Evolutionary conservation across 495 filamentous ascomycete genomes (phyloP), one percentile per base, ranked within the genome.

Genomic region (Polyplosphaeria fusca): DNA sequence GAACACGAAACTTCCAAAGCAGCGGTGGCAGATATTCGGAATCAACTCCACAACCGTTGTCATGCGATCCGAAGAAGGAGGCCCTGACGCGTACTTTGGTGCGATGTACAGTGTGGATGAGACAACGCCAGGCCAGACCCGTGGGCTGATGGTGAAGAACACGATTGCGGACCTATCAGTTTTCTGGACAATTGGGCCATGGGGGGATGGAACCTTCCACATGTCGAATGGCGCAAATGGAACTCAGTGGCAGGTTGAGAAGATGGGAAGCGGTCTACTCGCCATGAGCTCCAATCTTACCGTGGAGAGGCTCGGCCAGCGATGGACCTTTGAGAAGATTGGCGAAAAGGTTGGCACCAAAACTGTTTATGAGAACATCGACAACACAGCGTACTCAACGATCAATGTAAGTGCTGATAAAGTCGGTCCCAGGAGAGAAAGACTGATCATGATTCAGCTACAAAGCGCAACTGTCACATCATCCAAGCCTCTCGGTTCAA

Each of bases 141-240:
- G 23, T n/a, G 38, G 41, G 4, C 18, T 13, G 22, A 53, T 63
- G 53, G 23, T 42, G 0, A 40, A 38, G 19, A 16, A 38, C 14
- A 48, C 27, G 23, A 2, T 57, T n/a, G 26, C 53, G 3, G 53
- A 63, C 42, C 25, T 47, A 16, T 42, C 47, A 12, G 38, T 63
- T 14, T 58, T 40, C 43, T 63, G 60, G 60, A 44, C 42, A 18
- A 19, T 58, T 9, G 27, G 13, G 3, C 53, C 60, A 18, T 63
- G 60, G 53, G 54, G 47, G 20, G 60, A 63, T 27, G 53, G 60
- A 5, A 58, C 60, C 2, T 63, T 53, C 28, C 58, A 37, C 48
- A 20, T 63, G 2, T 44, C 42, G 16, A 63, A 63, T 39, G 24
- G 16, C 2, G 41, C 37, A 25, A 64, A 64, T 32, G 50, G 55